Percentiles rank a stretch among this genome's conserved stretches.
These are phyloP conservation scores for Prinsepia uniflora DNA, from an alignment of 306 rosid species.

Conservation along the genomic window DNA sequence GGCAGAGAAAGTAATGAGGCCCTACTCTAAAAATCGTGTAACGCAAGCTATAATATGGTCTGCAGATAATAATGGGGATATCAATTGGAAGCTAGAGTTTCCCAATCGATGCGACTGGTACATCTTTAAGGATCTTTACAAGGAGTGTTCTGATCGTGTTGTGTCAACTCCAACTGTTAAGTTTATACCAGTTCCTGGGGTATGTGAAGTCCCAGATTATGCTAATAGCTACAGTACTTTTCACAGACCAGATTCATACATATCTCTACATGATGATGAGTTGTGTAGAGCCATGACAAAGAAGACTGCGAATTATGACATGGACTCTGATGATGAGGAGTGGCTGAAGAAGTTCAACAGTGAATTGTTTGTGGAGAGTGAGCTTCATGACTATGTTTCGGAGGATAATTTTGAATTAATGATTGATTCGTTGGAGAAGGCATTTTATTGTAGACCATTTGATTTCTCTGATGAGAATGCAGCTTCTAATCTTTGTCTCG, in stretches of 20 bases:
- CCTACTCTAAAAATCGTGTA: slow-evolving; percentile 43
- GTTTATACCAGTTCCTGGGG: slow-evolving; percentile 67
- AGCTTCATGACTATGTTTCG: slow-evolving; percentile 36
- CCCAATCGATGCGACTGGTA: slow-evolving; percentile 49
- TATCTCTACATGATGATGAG: slow-evolving; percentile 52
- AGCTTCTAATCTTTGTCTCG: slow-evolving; percentile 38
- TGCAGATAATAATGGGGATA: slow-evolving; percentile 39
- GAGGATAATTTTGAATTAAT: slow-evolving; percentile 62
- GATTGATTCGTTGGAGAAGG: slow-evolving; percentile 70
- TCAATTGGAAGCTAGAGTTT: slow-evolving; percentile 72
- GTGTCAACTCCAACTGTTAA: slow-evolving; percentile 31
- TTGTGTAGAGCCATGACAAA: slow-evolving; percentile 53
- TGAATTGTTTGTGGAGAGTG: slow-evolving; percentile 20
- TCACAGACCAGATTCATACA: slow-evolving; percentile 49
- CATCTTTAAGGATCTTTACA: slow-evolving; percentile 64
- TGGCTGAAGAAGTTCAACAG: slow-evolving; percentile 55
- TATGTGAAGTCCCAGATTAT: slow-evolving; percentile 46
- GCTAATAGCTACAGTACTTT: slow-evolving; percentile 32
- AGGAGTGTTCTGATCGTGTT: slow-evolving; percentile 59
- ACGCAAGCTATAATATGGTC: slow-evolving; percentile 47
- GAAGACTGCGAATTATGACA: slow-evolving; percentile 56
- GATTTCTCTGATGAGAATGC: slow-evolving; percentile 44
- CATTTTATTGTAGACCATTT: slow-evolving; percentile 36
- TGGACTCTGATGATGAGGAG: slow-evolving; percentile 81
- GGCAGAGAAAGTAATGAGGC: slow-evolving; percentile 59